phyloP scores from a whole-genome alignment of 306 rosid genomes.

The Castanospermum australe region DNA sequence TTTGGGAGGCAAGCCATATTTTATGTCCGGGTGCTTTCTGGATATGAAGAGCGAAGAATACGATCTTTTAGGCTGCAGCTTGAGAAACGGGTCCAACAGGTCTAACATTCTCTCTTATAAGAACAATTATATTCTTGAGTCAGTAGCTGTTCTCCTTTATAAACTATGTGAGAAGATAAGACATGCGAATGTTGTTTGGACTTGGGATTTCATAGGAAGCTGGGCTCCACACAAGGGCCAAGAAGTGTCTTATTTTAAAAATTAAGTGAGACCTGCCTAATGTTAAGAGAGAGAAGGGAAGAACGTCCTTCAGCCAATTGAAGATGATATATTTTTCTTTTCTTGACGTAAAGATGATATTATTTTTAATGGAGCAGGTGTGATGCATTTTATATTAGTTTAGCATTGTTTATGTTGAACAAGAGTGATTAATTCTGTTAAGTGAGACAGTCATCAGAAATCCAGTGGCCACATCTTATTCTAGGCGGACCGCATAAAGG shows the following conservation, averaged over 20 bases:
- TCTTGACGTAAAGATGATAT: too few species aligned
- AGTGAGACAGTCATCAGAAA: neutral
- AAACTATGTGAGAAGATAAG: too few species aligned
- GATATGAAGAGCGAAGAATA: slow-evolving; percentile 89
- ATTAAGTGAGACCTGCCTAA: neutral
- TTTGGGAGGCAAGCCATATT: slow-evolving; percentile 70
- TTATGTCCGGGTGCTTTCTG: slow-evolving; percentile 78
- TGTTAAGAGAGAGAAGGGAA: neutral
- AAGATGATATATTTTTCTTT: slow-evolving; percentile 10
- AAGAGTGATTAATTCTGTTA: too few species aligned
- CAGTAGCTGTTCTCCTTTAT: too few species aligned
- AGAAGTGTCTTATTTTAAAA: slow-evolving; percentile 27
- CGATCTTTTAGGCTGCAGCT: slow-evolving; percentile 60
- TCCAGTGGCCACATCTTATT: neutral
- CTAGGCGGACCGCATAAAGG: neutral
- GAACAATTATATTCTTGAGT: neutral
- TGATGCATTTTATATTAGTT: too few species aligned
- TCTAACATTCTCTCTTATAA: slow-evolving; percentile 14
- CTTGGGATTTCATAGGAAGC: too few species aligned
- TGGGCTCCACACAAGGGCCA: too few species aligned
- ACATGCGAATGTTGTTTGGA: too few species aligned
- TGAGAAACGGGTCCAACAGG: slow-evolving; percentile 47
- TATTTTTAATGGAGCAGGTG: neutral
- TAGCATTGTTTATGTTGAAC: too few species aligned
- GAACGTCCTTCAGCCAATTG: neutral